Base-by-base conservation (phyloP, 176 grass and related monocot species). In the Rhynchospora tenuis region DNA sequence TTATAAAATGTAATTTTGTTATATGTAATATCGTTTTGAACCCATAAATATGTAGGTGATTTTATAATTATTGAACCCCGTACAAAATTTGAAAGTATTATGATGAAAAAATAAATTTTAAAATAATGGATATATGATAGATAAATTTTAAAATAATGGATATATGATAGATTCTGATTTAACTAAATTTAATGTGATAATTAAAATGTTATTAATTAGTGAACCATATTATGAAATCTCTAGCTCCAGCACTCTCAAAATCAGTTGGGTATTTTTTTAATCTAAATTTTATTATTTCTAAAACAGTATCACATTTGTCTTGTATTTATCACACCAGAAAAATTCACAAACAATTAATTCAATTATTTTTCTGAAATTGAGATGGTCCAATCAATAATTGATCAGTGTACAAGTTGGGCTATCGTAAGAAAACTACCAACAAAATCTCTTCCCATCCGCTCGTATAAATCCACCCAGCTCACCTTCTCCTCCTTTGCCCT, bases 391-490 rank as follows among this genome's bases (percentile, higher is more conserved):
- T 79, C 1, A 3, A 44, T 44, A 20, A 80, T 63, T 63, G 57
- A 71, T 50, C 43, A 43, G 76, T 33, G 76, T 63, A 62, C 78
- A 81, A 82, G 61, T 67, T 66, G 80, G 59, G 59, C 3, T 62
- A 61, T 54, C 61, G 68, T 67, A 82, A 51, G 13, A 82, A 65
- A 82, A 13, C 44, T 45, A 27, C 61, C 61, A 50, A 68, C 57
- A 82, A 82, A 68, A 82, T 82, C 80, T 51, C 62, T 82, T 56
- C 84, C 66, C 24, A 24, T 57, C 80, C 45, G 10, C 44, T 65
- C 60, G 3, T 82, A 82, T 82, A 82, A 82, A 82, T 82, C 86
- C 3, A 59, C 59, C 43, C n/a, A 70, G 82, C 9, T 57, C 33
- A 22, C 20, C 59, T 64, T 69, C 57, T 83, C 78, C 56, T 43